Evolutionary conservation across 805 yeast genomes (phyloP).

Genomic region (Yamadazyma paraphyllophila): DNA sequence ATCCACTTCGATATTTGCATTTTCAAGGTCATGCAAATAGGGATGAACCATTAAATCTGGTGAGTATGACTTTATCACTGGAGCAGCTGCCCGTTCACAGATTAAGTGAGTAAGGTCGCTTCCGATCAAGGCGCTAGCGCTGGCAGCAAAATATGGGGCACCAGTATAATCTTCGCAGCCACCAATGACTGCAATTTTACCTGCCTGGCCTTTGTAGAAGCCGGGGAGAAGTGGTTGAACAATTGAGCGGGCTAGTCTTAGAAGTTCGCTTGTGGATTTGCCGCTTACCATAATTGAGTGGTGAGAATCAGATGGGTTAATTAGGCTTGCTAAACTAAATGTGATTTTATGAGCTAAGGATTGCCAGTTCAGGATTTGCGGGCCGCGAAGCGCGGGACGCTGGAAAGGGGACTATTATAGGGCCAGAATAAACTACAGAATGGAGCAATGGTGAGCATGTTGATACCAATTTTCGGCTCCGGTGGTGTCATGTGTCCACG

Average conservation of each 20-base stretch:
- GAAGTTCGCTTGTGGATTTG: constrained; percentile 37
- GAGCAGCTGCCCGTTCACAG: constrained; percentile 78
- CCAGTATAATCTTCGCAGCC: constrained; percentile 97
- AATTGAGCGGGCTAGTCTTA: constrained; percentile 50
- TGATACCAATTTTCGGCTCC: no score
- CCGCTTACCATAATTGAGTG: constrained; percentile 19
- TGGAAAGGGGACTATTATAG: no score
- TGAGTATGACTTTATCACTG: constrained; percentile 79
- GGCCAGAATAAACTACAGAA: no score
- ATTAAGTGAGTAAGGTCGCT: constrained; percentile 86
- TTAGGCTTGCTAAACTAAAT: no score
- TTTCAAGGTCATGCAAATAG: constrained; percentile 56
- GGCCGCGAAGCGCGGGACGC: no score
- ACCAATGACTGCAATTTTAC: constrained; percentile 82
- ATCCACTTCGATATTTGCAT: constrained; percentile 13
- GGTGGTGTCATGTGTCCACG: constrained; percentile 8
- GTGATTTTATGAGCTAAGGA: no score
- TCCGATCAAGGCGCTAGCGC: constrained; percentile 81
- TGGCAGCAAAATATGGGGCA: constrained; percentile 90
- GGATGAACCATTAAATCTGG: constrained; percentile 98
- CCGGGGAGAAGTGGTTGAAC: constrained; percentile 73
- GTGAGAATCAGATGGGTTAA: no score
- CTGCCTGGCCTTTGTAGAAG: constrained; percentile 91
- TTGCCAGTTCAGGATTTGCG: no score
- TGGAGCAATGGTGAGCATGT: no score